These are phyloP conservation scores for Solanum rostratum DNA, from an alignment of 257 asterid genomes.

Conservation along the genomic window DNA sequence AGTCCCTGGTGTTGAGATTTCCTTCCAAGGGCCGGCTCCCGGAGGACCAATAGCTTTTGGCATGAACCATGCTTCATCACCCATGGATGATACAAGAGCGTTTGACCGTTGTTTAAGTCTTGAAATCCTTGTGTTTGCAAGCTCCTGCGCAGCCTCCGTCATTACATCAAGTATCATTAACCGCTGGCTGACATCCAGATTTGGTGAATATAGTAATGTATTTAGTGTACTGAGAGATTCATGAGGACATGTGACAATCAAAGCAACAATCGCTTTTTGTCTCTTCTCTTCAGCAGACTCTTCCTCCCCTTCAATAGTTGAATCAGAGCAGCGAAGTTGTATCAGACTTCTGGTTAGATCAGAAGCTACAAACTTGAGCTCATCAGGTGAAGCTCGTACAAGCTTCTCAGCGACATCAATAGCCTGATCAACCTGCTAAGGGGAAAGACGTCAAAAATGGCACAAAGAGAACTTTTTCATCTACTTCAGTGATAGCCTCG, in stretches of 20 bases:
- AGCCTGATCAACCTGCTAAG: conserved; percentile 75
- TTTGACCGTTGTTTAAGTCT: conserved; percentile 24
- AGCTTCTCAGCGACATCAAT: conserved; percentile 85
- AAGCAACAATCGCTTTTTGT: conserved; percentile 68
- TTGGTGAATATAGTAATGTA: conserved; percentile 73
- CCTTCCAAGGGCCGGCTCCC: conserved; percentile 84
- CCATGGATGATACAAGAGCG: conserved; percentile 41
- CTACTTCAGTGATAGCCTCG: background rate
- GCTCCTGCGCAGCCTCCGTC: conserved; percentile 89
- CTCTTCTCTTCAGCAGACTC: conserved; percentile 81
- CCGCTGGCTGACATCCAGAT: conserved; percentile 81
- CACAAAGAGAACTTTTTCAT: background rate
- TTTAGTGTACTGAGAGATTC: conserved; percentile 69
- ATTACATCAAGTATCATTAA: conserved; percentile 83
- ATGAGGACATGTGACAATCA: conserved; percentile 58
- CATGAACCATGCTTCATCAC: conserved; percentile 71
- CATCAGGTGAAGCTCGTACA: conserved; percentile 91
- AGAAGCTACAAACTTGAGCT: conserved; percentile 65
- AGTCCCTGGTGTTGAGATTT: conserved; percentile 51
- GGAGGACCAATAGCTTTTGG: conserved; percentile 63
- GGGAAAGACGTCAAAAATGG: background rate
- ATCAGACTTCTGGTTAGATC: conserved; percentile 67
- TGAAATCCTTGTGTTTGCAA: conserved; percentile 43
- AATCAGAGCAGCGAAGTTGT: conserved; percentile 77
- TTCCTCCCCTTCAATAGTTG: conserved; percentile 77